Evolutionary conservation across 1,284 basidiomycete genomes (phyloP), one percentile per base, ranked within the genome.

Genomic region (Puccinia sorghi): DNA sequence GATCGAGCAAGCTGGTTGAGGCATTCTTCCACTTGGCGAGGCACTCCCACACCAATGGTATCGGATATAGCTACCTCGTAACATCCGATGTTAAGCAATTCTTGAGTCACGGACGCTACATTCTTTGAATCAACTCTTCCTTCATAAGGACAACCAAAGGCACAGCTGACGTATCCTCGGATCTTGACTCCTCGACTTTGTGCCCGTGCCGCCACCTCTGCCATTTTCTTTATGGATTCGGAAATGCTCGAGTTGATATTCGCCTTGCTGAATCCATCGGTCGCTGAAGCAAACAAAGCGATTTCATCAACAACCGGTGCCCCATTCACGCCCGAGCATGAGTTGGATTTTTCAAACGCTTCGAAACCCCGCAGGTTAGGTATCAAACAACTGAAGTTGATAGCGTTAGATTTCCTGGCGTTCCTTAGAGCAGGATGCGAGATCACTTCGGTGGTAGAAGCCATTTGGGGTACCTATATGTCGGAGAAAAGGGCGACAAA

Each of bases 51-150:
- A 0, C 95, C 95, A 1, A 93, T 92, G 1, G 94, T 98, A 85
- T 98, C 95, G 0, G 93, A 94, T 43, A 97, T 85, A 81, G 91
- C 92, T 70, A 97, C 89, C 84, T 98, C 93, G 85, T 96, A 97
- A 84, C 93, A 96, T 0, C 94, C 95, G 91, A 97, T 95, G 79
- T 93, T 89, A 5, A 90, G 82, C 37, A 98, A 85, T 81, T 88
- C 89, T 80, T 88, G 88, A 0, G 92, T 86, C 13, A 97, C 89
- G 25, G 90, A 88, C 61, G 90, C 88, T 7, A 94, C 93, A 22
- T 86, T 85, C 57, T 85, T 85, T 1, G 89, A 88, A 79, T 91
- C 89, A n/a, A 92, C 90, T 9, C 86, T 86, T 0, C 95, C 95
- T 25, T 90, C 88, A 84, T 92, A 97, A 0, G 95, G 95, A 83